Evolutionary conservation across 2,329 filamentous ascomycete genomes (phyloP), one percentile per base, ranked within the genome.

Genomic region (Aspergillus sp.): DNA sequence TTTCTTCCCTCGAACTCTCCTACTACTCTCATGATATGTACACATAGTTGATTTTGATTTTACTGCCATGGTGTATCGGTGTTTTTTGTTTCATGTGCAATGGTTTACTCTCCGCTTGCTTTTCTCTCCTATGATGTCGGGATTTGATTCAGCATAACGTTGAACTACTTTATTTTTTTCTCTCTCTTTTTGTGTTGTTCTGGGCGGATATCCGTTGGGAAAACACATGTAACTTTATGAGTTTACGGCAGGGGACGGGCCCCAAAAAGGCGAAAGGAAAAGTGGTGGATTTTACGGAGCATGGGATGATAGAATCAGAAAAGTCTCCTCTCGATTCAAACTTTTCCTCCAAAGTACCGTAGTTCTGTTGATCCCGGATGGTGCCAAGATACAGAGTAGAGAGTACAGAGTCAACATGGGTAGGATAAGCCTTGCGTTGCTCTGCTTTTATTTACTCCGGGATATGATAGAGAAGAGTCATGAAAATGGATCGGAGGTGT

Each of bases 261-360:
- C 56, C 64, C 60, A 58, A 58, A 57, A 65, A 61, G 25, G 25
- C 25, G 10, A 30, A 30, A 30, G 25, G 25, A 60, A 62, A 63
- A 53, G 17, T 57, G 60, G 57, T 57, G 59, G 59, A 58, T 54
- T 60, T 56, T 58, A 56, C 53, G 61, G 59, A 59, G 59, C 61
- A 60, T 66, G 62, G 65, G 61, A 64, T 58, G 60, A 67, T 66
- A 67, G 61, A 66, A 62, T 59, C 60, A 58, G 63, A 66, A 52
- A 63, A 66, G 67, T 69, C 66, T 69, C 66, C 66, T 65, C 66
- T 69, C 66, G 56, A 55, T 62, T 57, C 22, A 56, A 52, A 53
- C 7, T 7, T 7, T 37, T 37, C 33, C 30, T 22, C 20, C 20
- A 22, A 22, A 22, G 20, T 22, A 4, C 4, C 20, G 20, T 22